These are phyloP conservation scores for Candida nemodendra DNA, from an alignment of 805 yeast species.

Conservation along the genomic window DNA sequence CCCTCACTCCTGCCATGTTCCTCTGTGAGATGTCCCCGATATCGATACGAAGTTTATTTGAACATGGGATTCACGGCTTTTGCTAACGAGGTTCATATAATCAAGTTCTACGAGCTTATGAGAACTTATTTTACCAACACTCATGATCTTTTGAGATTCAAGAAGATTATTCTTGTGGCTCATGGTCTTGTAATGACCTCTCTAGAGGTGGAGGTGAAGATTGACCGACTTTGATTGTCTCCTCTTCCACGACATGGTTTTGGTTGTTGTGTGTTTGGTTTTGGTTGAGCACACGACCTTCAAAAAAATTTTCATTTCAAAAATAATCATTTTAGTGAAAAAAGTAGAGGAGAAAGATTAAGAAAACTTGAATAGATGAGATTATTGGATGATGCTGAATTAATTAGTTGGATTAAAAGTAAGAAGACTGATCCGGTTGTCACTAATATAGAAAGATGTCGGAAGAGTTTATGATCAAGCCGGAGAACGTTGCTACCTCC, in stretches of 20 bases:
- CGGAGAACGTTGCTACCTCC: slow-evolving; percentile 74
- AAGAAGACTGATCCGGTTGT: too few species aligned
- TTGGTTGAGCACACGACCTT: neutral
- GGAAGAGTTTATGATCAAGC: slow-evolving; percentile 72
- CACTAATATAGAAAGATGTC: slow-evolving; percentile 32
- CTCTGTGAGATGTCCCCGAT: neutral
- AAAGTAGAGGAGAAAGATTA: slow-evolving; percentile 43
- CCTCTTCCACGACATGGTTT: neutral
- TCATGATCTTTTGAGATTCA: slow-evolving; percentile 7
- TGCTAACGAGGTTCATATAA: slow-evolving; percentile 4
- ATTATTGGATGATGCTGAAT: too few species aligned
- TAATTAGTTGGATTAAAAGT: too few species aligned
- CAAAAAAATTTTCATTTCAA: neutral
- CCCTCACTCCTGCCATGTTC: neutral
- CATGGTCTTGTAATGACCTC: slow-evolving; percentile 3
- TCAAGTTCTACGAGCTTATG: slow-evolving; percentile 10
- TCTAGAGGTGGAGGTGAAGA: slow-evolving; percentile 4
- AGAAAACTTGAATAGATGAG: slow-evolving; percentile 39
- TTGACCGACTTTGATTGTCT: neutral
- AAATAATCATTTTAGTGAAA: neutral
- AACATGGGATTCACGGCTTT: slow-evolving; percentile 8
- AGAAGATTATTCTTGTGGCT: neutral
- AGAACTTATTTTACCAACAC: slow-evolving; percentile 6
- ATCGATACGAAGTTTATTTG: slow-evolving; percentile 9
- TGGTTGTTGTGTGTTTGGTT: neutral